A percentile compares a stretch with the other conserved stretches of the same genome.
Conservation (phyloP, 352 stramenopile genomes). For the Phytophthora meadii region DNA sequence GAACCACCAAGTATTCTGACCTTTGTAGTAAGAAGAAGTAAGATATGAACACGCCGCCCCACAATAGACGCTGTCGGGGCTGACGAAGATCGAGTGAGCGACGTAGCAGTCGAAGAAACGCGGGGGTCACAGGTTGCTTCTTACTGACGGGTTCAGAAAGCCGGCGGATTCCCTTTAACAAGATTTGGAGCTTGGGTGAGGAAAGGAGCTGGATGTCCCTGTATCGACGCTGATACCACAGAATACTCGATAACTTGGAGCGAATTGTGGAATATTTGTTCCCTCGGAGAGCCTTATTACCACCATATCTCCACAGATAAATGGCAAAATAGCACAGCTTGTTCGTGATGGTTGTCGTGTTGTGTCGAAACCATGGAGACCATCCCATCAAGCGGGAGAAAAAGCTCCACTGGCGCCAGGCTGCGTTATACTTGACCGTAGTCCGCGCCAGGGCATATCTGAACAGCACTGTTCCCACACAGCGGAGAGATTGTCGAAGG, state of each 20-base stretch:
- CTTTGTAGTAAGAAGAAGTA: slow-evolving; percentile 21
- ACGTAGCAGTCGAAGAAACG: slow-evolving; percentile 13
- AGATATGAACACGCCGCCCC: slow-evolving; percentile 7
- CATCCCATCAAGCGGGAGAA: slow-evolving; percentile 13
- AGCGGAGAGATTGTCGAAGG: slow-evolving; percentile 28
- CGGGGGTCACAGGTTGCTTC: slow-evolving; percentile 12
- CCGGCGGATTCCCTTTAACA: slow-evolving; percentile 2
- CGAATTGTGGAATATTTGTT: slow-evolving; percentile 15
- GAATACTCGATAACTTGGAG: slow-evolving; percentile 1
- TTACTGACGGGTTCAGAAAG: not conserved
- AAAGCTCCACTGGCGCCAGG: slow-evolving; percentile 19
- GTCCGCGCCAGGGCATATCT: slow-evolving; percentile 8
- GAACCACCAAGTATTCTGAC: slow-evolving; percentile 5
- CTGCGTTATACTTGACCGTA: slow-evolving; percentile 16
- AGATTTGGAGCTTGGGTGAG: slow-evolving; percentile 1
- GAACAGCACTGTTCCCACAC: slow-evolving; percentile 16
- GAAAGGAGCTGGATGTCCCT: not conserved
- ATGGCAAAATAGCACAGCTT: slow-evolving; percentile 13
- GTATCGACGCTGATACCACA: slow-evolving; percentile 9
- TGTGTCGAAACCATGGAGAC: not conserved
- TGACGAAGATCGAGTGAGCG: not conserved
- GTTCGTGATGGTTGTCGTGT: not conserved
- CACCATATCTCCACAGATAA: slow-evolving; percentile 14
- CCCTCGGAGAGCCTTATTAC: not conserved
- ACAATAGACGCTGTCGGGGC: slow-evolving; percentile 1